Evolutionary conservation across 2,329 filamentous ascomycete genomes (phyloP).

Genomic region (Beauveria varroae): DNA sequence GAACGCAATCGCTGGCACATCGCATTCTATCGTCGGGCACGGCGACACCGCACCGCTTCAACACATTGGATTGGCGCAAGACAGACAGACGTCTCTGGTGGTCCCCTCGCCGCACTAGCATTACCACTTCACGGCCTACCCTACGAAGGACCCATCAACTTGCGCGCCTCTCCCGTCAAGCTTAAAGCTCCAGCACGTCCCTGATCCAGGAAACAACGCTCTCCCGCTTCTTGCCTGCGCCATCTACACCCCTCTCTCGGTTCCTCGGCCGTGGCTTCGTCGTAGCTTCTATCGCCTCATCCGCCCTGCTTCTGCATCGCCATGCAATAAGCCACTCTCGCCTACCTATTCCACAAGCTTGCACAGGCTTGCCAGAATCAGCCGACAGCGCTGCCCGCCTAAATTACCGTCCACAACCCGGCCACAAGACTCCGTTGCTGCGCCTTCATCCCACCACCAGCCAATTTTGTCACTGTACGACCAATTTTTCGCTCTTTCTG

Average conservation of each 20-base stretch:
- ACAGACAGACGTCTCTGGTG: neutral
- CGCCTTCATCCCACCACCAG: constrained; percentile 7
- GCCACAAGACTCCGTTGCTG: constrained; percentile 4
- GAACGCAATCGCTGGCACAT: neutral
- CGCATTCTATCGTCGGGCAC: neutral
- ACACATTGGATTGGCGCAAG: neutral
- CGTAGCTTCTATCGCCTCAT: neutral
- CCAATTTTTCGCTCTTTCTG: neutral
- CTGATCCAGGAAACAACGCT: constrained; percentile 4
- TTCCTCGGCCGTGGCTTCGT: neutral
- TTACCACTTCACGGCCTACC: neutral
- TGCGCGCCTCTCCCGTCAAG: constrained; percentile 8
- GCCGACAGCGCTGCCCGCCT: constrained; percentile 1
- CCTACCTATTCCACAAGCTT: neutral
- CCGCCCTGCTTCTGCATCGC: neutral
- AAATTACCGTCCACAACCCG: neutral
- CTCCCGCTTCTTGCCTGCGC: neutral
- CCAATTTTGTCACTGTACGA: neutral
- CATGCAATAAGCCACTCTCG: neutral
- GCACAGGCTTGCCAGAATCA: neutral
- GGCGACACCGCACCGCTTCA: neutral
- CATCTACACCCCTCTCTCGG: neutral
- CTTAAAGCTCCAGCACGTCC: constrained; percentile 7
- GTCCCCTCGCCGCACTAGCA: neutral
- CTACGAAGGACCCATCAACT: constrained; percentile 4